These are phyloP conservation scores for Hymenoscyphus albidus DNA, from an alignment of 2,329 filamentous ascomycete genomes.

Conservation along the genomic window DNA sequence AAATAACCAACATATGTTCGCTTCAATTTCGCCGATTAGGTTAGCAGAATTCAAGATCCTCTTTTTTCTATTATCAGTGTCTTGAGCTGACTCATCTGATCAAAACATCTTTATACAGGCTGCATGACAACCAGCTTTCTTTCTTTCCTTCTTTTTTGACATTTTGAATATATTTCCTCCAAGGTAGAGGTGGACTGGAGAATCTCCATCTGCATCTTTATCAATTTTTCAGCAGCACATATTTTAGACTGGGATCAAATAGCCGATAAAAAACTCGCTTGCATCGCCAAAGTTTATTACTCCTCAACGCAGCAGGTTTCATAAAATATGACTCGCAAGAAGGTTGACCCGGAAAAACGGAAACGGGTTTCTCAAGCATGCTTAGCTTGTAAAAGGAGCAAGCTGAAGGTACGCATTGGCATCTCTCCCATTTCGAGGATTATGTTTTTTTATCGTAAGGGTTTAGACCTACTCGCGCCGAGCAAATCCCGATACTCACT, in stretches of 20 bases:
- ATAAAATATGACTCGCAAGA: conserved; percentile 24
- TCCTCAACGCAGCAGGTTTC: background rate
- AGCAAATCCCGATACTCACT: background rate
- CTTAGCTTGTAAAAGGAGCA: conserved; percentile 28
- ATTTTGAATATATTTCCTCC: background rate
- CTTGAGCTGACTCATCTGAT: background rate
- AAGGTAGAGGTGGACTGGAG: background rate
- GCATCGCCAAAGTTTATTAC: background rate
- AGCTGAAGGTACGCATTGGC: conserved; percentile 27
- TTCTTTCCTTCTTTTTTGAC: background rate
- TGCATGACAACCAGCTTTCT: background rate
- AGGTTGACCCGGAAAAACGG: conserved; percentile 28
- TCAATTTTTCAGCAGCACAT: background rate
- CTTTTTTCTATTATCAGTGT: background rate
- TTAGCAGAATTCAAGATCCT: background rate
- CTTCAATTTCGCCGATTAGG: background rate
- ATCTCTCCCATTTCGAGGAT: background rate
- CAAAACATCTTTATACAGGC: background rate
- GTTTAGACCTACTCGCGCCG: background rate
- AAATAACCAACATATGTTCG: background rate
- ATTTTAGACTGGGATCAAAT: background rate
- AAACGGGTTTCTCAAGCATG: conserved; percentile 28
- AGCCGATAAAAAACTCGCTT: background rate
- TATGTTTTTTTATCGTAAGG: conserved; percentile 33
- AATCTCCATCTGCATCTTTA: background rate